phyloP scores from a whole-genome alignment of 352 stramenopile genomes.

The Phytophthora constricta region DNA sequence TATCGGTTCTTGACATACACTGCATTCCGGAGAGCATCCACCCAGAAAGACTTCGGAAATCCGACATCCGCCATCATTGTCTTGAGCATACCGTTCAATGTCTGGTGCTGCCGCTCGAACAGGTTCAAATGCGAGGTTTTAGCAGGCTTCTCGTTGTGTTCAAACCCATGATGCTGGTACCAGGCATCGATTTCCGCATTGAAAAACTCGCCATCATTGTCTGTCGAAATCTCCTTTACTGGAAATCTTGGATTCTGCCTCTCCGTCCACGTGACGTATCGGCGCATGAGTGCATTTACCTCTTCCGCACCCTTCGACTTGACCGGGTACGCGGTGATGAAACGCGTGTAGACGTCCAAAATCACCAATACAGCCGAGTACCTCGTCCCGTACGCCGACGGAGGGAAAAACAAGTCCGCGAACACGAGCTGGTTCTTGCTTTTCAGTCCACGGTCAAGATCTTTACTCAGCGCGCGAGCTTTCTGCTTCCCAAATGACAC shows the following conservation, averaged over 20 bases:
- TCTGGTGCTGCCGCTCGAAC: not conserved
- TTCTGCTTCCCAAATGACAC: not conserved
- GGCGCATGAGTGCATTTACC: slow-evolving; percentile 1
- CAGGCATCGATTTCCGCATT: not conserved
- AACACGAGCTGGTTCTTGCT: slow-evolving; percentile 5
- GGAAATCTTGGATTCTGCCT: not conserved
- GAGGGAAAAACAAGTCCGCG: not conserved
- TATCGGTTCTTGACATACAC: slow-evolving; percentile 9
- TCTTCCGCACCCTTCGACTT: not conserved
- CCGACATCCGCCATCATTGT: not conserved
- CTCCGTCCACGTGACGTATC: slow-evolving; percentile 1
- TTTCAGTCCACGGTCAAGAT: slow-evolving; percentile 1
- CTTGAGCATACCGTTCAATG: not conserved
- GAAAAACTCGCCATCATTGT: slow-evolving; percentile 8
- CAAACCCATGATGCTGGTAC: slow-evolving; percentile 12
- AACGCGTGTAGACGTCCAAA: slow-evolving; percentile 3
- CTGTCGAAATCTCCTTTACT: slow-evolving; percentile 7
- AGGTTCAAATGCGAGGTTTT: not conserved
- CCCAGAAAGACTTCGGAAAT: not conserved
- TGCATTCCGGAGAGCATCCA: not conserved
- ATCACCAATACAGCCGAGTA: slow-evolving; percentile 3
- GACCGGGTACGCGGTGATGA: slow-evolving; percentile 1
- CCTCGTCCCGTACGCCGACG: slow-evolving; percentile 1
- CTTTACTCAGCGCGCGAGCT: not conserved
- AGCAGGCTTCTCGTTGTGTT: not conserved